These are phyloP conservation scores for Selenicereus undatus DNA, from an alignment of 148 eudicot genomes.

Conservation along the genomic window DNA sequence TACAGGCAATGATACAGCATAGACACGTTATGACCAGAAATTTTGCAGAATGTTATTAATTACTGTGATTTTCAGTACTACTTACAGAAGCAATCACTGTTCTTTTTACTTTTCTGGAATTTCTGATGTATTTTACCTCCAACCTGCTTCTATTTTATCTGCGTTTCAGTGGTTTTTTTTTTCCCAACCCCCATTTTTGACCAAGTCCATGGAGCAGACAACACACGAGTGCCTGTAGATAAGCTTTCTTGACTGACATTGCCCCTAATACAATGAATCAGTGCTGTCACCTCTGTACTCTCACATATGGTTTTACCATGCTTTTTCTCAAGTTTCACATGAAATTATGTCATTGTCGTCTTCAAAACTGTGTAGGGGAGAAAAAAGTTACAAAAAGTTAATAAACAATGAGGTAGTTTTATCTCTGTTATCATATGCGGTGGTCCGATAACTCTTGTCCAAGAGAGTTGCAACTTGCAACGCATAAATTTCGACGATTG, in stretches of 20 bases:
- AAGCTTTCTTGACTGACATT: constrained; percentile 26
- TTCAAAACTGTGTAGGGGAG: too few relatives aligned
- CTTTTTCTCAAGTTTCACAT: neutral
- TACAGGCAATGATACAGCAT: neutral
- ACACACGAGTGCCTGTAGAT: constrained; percentile 17
- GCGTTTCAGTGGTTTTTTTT: neutral
- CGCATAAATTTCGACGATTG: too few relatives aligned
- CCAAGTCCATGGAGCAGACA: neutral
- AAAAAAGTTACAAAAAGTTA: too few relatives aligned
- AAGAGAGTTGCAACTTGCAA: too few relatives aligned
- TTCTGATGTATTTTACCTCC: constrained; percentile 8
- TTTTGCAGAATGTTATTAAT: neutral
- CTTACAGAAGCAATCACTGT: neutral
- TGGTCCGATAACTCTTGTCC: too few relatives aligned
- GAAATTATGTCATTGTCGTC: neutral
- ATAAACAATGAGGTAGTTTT: too few relatives aligned
- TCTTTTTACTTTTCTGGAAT: neutral
- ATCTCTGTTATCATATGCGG: too few relatives aligned
- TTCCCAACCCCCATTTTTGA: neutral
- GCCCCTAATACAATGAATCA: constrained; percentile 5
- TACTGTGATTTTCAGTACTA: neutral
- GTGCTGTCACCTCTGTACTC: constrained; percentile 11
- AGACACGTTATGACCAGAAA: neutral
- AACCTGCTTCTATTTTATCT: constrained; percentile 4
- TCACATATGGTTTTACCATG: neutral